phyloP scores from a whole-genome alignment of 257 asterid species.

The Paulownia fortunei region DNA sequence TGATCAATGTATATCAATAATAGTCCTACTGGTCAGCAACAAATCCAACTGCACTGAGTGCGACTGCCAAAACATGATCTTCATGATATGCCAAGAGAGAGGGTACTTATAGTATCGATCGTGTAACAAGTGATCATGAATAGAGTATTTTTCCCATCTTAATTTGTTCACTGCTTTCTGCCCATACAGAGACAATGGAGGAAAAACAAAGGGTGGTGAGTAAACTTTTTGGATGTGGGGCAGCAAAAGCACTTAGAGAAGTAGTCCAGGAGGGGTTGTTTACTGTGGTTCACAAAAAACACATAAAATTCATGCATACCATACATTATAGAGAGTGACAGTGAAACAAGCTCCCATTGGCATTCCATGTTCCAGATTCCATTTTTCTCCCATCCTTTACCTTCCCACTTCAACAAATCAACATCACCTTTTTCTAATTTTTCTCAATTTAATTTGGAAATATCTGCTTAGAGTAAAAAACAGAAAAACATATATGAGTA shows the following conservation, averaged over 20 bases:
- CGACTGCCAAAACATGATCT: constrained; percentile 35
- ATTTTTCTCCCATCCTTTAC: constrained; percentile 32
- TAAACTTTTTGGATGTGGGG: constrained; percentile 48
- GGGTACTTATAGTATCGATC: not conserved
- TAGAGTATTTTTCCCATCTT: not conserved
- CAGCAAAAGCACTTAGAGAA: constrained; percentile 50
- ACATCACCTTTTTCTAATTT: constrained; percentile 44
- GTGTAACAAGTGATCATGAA: not conserved
- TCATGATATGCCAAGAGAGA: constrained; percentile 6
- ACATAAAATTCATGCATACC: constrained; percentile 32
- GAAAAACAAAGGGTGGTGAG: constrained; percentile 29
- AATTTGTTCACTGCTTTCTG: constrained; percentile 7
- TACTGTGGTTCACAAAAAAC: constrained; percentile 45
- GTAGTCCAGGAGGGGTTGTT: not conserved
- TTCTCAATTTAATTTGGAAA: not conserved
- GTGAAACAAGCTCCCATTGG: constrained; percentile 38
- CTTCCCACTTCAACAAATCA: constrained; percentile 55
- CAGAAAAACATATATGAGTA: not conserved
- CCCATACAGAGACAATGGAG: constrained; percentile 31
- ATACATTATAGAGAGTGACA: constrained; percentile 27
- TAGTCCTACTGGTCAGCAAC: constrained; percentile 32
- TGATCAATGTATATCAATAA: constrained; percentile 15
- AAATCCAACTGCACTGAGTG: constrained; percentile 35
- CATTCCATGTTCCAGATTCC: constrained; percentile 54
- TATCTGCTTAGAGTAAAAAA: not conserved